Percentiles rank a stretch among this genome's conserved stretches.
phyloP scores from a whole-genome alignment of 2,329 filamentous ascomycete genomes.

The Penicillium brasilianum region DNA sequence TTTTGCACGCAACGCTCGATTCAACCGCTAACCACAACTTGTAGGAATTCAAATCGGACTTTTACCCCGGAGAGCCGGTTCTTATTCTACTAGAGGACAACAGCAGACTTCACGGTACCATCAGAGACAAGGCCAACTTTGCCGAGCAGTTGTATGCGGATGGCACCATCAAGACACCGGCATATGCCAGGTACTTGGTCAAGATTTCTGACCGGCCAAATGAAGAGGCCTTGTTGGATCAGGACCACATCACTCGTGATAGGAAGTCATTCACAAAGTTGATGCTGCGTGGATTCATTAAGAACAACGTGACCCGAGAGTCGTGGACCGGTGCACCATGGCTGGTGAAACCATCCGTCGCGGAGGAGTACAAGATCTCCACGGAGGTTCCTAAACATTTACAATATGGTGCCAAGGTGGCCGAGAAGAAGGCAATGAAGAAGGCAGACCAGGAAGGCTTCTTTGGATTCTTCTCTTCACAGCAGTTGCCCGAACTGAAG shows the following conservation, averaged over 20 bases:
- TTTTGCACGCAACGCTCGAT: neutral
- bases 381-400: slow-evolving; percentile 84
- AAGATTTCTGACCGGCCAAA: slow-evolving; percentile 70
- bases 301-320: slow-evolving; percentile 89
- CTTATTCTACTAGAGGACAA: slow-evolving; percentile 72
- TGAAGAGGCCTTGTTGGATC: slow-evolving; percentile 78
- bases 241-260: slow-evolving; percentile 82
- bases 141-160: slow-evolving; percentile 64
- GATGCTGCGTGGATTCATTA: slow-evolving; percentile 90
- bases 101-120: slow-evolving; percentile 72
- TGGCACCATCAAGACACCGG: slow-evolving; percentile 68
- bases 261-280: slow-evolving; percentile 93
- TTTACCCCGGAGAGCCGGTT: slow-evolving; percentile 86
- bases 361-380: slow-evolving; percentile 81
- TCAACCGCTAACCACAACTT: slow-evolving; percentile 12
- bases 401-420: slow-evolving; percentile 77
- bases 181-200: slow-evolving; percentile 81
- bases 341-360: slow-evolving; percentile 87
- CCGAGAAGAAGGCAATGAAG: slow-evolving; percentile 76
- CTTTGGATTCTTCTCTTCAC: slow-evolving; percentile 57
- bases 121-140: slow-evolving; percentile 85
- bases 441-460: slow-evolving; percentile 57
- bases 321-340: slow-evolving; percentile 96
- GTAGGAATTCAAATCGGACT: slow-evolving; percentile 80
- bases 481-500: slow-evolving; percentile 73